These are phyloP conservation scores for Hypoxylon sp. DNA, from an alignment of 2,329 filamentous ascomycete genomes.

Conservation along the genomic window DNA sequence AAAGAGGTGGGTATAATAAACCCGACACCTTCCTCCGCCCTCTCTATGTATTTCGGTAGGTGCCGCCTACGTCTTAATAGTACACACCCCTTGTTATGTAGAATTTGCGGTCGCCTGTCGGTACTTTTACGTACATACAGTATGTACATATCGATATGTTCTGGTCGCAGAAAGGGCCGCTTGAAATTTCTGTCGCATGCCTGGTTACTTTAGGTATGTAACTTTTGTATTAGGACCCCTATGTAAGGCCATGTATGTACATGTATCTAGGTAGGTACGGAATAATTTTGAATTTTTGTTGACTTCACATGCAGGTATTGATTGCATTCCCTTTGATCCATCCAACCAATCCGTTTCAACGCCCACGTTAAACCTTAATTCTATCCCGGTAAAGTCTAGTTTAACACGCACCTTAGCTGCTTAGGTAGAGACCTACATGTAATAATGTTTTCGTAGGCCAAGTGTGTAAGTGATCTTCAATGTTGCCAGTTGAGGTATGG, in stretches of 20 bases:
- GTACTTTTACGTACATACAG: constrained; percentile 24
- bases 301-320: neutral
- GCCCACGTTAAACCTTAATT: constrained; percentile 8
- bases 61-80: constrained; percentile 1
- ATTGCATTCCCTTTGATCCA: neutral
- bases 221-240: constrained; percentile 3
- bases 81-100: neutral
- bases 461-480: neutral
- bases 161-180: constrained; percentile 28
- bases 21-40: constrained; percentile 5
- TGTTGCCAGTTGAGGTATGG: neutral
- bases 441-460: too few relatives aligned
- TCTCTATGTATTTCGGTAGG: constrained; percentile 6
- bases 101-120: constrained; percentile 22
- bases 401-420: too few relatives aligned
- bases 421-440: too few relatives aligned
- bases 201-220: constrained; percentile 18
- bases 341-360: constrained; percentile 5
- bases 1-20: neutral
- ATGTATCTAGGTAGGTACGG: too few relatives aligned
- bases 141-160: constrained; percentile 18
- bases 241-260: constrained; percentile 9
- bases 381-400: constrained; percentile 1
- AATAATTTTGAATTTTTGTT: neutral
- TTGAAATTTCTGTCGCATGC: constrained; percentile 26